phyloP scores from a whole-genome alignment of 139 green algal genomes.

The Pseudopediastrum boryanum region DNA sequence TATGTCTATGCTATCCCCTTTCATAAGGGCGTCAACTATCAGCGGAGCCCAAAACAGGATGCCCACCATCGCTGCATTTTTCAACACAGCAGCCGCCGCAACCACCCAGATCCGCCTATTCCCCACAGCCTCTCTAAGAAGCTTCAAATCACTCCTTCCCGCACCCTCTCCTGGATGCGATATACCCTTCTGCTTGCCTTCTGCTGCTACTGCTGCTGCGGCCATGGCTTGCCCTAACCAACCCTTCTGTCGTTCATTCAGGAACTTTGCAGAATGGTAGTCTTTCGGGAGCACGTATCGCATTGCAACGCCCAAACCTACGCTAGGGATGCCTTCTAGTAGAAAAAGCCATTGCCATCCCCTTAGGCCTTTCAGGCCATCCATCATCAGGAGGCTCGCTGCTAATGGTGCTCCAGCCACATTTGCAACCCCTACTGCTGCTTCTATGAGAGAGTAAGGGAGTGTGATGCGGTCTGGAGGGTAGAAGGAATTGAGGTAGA shows the following conservation, averaged over 20 bases:
- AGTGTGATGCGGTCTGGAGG: slow-evolving; percentile 49
- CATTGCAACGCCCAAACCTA: slow-evolving; percentile 32
- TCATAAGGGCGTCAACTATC: slow-evolving; percentile 7
- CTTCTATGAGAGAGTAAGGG: slow-evolving; percentile 48
- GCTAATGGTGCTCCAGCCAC: slow-evolving; percentile 66
- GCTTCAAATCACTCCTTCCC: background rate
- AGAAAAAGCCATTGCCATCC: slow-evolving; percentile 71
- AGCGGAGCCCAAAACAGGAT: slow-evolving; percentile 25
- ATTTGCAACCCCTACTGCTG: slow-evolving; percentile 51
- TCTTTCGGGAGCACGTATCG: slow-evolving; percentile 19
- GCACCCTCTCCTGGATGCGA: slow-evolving; percentile 6
- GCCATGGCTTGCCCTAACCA: slow-evolving; percentile 35
- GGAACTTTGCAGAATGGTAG: slow-evolving; percentile 23
- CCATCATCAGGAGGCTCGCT: slow-evolving; percentile 57
- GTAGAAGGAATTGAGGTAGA: slow-evolving; percentile 54
- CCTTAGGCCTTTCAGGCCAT: slow-evolving; percentile 24
- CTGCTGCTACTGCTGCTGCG: too few species aligned
- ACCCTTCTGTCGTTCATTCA: slow-evolving; percentile 26
- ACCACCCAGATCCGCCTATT: slow-evolving; percentile 22
- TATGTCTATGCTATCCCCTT: background rate
- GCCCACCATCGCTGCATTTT: slow-evolving; percentile 37
- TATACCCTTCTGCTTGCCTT: background rate
- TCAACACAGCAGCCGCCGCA: slow-evolving; percentile 1
- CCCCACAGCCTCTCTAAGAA: slow-evolving; percentile 14
- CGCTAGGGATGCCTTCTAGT: slow-evolving; percentile 50